phyloP scores from a whole-genome alignment of 2,329 filamentous ascomycete species.

The Aschersonia sp. region DNA sequence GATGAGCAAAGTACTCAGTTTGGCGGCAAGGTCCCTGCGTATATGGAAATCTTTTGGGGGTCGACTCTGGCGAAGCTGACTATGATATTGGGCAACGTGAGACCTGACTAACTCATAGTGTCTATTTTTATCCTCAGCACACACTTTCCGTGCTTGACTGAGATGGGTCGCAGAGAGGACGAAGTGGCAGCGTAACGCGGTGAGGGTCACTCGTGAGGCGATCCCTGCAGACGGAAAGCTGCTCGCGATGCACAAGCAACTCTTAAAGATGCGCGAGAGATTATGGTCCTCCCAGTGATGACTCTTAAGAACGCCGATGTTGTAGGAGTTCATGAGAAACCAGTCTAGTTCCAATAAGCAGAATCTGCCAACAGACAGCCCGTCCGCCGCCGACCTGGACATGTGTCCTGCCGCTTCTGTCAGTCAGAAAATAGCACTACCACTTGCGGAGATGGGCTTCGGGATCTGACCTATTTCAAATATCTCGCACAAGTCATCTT shows the following conservation, averaged over 20 bases:
- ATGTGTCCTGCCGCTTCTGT: neutral
- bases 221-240: conserved; percentile 25
- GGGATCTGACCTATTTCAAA: conserved; percentile 28
- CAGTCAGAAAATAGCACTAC: no score
- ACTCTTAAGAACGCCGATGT: conserved; percentile 51
- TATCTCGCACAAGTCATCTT: conserved; percentile 35
- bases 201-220: conserved; percentile 35
- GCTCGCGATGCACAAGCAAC: conserved; percentile 36
- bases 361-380: conserved; percentile 24
- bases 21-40: conserved; percentile 39
- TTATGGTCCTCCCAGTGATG: conserved; percentile 36
- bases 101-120: conserved; percentile 46
- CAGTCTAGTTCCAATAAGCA: conserved; percentile 57
- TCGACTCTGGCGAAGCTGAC: neutral
- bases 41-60: conserved; percentile 19
- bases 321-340: conserved; percentile 76
- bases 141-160: neutral
- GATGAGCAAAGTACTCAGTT: conserved; percentile 52
- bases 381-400: neutral
- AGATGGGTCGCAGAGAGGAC: conserved; percentile 33
- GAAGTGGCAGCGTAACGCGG: conserved; percentile 57
- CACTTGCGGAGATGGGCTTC: neutral
- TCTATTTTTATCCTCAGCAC: conserved; percentile 31
- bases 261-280: conserved; percentile 40
- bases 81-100: conserved; percentile 29